Conservation (phyloP, 805 yeast genomes). For the Hanseniaspora thailandica region DNA sequence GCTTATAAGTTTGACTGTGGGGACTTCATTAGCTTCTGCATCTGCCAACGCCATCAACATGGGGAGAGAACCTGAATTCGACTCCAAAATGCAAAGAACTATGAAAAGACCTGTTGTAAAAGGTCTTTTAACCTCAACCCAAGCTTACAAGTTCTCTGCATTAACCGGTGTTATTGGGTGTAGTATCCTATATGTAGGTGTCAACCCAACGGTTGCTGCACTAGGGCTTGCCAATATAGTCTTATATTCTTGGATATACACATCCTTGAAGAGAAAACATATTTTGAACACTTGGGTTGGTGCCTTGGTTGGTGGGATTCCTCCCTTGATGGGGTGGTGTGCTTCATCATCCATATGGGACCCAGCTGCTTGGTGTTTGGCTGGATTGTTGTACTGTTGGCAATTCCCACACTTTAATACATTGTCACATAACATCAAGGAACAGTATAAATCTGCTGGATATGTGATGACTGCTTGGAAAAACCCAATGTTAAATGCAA, state of each 20-base stretch:
- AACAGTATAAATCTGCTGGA: constrained; percentile 84
- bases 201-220: constrained; percentile 70
- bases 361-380: constrained; percentile 93
- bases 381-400: constrained; percentile 87
- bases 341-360: constrained; percentile 66
- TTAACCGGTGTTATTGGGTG: constrained; percentile 62
- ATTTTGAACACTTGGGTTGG: constrained; percentile 97
- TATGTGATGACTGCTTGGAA: constrained; percentile 95
- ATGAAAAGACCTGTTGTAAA: constrained; percentile 80
- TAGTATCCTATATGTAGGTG: constrained; percentile 59
- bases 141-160: constrained; percentile 75
- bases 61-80: constrained; percentile 92
- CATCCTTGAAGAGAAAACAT: constrained; percentile 73
- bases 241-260: constrained; percentile 81
- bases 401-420: constrained; percentile 97
- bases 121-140: constrained; percentile 59
- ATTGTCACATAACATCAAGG: constrained; percentile 72
- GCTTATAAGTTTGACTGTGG: constrained; percentile 60
- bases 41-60: constrained; percentile 94
- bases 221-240: constrained; percentile 73
- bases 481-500: constrained; percentile 80
- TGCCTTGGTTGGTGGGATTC: constrained; percentile 96
- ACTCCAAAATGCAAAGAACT: constrained; percentile 77
- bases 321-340: constrained; percentile 99
- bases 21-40: constrained; percentile 80